Evolutionary conservation across 1,139 yeast genomes (phyloP).

Genomic region (Lodderomyces pseudojiufengensis): DNA sequence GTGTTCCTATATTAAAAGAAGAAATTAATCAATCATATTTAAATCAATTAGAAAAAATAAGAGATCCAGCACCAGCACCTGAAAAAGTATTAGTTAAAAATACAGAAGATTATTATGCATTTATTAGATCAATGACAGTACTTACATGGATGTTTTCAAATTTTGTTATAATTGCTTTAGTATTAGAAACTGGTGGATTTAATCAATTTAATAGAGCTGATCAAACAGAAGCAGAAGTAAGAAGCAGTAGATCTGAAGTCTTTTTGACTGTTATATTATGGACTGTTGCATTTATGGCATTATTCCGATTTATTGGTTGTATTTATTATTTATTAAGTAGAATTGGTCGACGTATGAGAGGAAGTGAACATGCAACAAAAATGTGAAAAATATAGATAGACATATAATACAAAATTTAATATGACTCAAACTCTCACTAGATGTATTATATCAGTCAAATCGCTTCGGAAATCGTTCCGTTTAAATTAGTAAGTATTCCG

Average conservation of each 20-base stretch:
- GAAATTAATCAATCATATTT: constrained; percentile 61
- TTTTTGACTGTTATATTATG: constrained; percentile 73
- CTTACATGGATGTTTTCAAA: constrained; percentile 77
- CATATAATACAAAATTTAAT: too few relatives aligned
- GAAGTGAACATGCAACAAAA: constrained; percentile 18
- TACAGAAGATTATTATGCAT: constrained; percentile 72
- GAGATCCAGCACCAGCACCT: constrained; percentile 31
- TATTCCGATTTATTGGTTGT: constrained; percentile 70
- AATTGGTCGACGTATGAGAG: constrained; percentile 22
- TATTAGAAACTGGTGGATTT: constrained; percentile 67
- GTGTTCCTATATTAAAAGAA: constrained; percentile 60
- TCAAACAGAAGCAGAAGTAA: constrained; percentile 14
- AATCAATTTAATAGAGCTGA: constrained; percentile 26
- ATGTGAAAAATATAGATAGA: background rate
- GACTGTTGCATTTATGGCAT: constrained; percentile 79
- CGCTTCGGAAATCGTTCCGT: too few relatives aligned
- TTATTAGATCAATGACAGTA: constrained; percentile 76
- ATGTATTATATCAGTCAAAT: too few relatives aligned
- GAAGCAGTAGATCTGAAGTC: constrained; percentile 32
- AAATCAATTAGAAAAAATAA: constrained; percentile 61
- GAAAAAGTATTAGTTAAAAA: constrained; percentile 35
- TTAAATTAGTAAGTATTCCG: too few relatives aligned
- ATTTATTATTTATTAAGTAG: constrained; percentile 50
- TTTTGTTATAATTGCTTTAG: constrained; percentile 66
- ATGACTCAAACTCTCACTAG: too few relatives aligned